Evolutionary conservation across 2,329 filamentous ascomycete genomes (phyloP).

Genomic region (Colletotrichum navitas): DNA sequence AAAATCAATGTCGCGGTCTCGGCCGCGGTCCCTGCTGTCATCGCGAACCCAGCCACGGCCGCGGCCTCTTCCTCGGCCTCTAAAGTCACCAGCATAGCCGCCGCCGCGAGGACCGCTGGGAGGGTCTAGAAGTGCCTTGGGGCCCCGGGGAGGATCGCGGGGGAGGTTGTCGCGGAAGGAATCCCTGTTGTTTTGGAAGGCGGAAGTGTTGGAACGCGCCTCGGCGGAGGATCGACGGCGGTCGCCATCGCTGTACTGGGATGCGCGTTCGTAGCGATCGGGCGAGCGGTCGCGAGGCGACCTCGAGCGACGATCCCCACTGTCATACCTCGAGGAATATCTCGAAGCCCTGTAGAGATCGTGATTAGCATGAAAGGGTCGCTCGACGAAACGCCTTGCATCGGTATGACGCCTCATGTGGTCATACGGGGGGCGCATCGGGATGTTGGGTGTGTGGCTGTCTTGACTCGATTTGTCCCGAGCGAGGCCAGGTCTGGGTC

Average conservation of each 20-base stretch:
- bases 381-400: conserved; percentile 37
- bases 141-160: conserved; percentile 83
- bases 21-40: conserved; percentile 71
- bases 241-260: conserved; percentile 73
- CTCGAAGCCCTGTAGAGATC: conserved; percentile 60
- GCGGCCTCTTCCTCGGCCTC: conserved; percentile 66
- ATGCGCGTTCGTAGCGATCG: conserved; percentile 70
- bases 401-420: conserved; percentile 30
- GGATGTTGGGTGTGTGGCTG: conserved; percentile 9
- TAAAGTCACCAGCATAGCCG: conserved; percentile 74
- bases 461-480: conserved; percentile 10
- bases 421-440: conserved; percentile 37
- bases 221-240: conserved; percentile 76
- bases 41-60: conserved; percentile 71
- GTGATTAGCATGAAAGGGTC: conserved; percentile 38
- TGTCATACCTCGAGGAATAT: conserved; percentile 72
- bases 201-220: conserved; percentile 65
- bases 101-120: conserved; percentile 77
- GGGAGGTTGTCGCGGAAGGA: conserved; percentile 58
- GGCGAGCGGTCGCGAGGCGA: conserved; percentile 78
- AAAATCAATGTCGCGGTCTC: conserved; percentile 72
- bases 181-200: conserved; percentile 73
- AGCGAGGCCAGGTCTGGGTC: conserved; percentile 10
- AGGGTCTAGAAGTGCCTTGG: conserved; percentile 81
- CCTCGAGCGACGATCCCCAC: conserved; percentile 70